phyloP scores from a whole-genome alignment of 2,329 filamentous ascomycete species.

The Achaetomium macrosporum region DNA sequence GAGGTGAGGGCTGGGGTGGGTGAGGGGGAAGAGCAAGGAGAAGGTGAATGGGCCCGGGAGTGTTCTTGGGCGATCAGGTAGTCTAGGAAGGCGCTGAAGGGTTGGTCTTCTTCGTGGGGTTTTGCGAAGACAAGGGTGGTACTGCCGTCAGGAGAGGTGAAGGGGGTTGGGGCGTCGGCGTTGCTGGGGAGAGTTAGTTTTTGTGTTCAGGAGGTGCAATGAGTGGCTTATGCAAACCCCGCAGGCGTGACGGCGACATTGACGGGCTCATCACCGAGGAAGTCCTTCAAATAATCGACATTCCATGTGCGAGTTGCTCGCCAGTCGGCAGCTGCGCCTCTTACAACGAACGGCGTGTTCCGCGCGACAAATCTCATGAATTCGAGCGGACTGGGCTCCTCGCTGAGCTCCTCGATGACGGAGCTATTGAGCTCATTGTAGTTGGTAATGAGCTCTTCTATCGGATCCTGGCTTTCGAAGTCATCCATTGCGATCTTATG shows the following conservation, averaged over 20 bases:
- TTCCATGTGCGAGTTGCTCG: constrained; percentile 58
- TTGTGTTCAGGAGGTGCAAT: not conserved
- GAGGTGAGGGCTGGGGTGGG: not conserved
- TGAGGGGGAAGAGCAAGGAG: not conserved
- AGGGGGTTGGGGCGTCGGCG: constrained; percentile 48
- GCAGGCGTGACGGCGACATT: constrained; percentile 73
- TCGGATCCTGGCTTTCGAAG: constrained; percentile 32
- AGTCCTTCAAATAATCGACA: constrained; percentile 49
- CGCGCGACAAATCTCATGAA: constrained; percentile 72
- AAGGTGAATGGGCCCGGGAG: not conserved
- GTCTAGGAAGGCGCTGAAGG: constrained; percentile 57
- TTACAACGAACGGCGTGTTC: constrained; percentile 70
- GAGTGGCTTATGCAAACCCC: constrained; percentile 40
- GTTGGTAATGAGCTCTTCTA: constrained; percentile 54
- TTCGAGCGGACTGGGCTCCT: constrained; percentile 67
- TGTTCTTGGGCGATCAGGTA: constrained; percentile 55
- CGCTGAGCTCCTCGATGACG: constrained; percentile 53
- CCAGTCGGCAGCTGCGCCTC: constrained; percentile 58
- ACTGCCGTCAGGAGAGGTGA: constrained; percentile 19
- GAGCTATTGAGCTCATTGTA: constrained; percentile 67
- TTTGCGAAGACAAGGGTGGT: constrained; percentile 57
- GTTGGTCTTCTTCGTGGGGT: constrained; percentile 60
- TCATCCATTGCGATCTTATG: constrained; percentile 9
- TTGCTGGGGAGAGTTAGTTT: constrained; percentile 28
- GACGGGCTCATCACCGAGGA: constrained; percentile 52